These are phyloP conservation scores for Colletotrichum eremochloae DNA, from an alignment of 2,329 filamentous ascomycete genomes.

Conservation along the genomic window DNA sequence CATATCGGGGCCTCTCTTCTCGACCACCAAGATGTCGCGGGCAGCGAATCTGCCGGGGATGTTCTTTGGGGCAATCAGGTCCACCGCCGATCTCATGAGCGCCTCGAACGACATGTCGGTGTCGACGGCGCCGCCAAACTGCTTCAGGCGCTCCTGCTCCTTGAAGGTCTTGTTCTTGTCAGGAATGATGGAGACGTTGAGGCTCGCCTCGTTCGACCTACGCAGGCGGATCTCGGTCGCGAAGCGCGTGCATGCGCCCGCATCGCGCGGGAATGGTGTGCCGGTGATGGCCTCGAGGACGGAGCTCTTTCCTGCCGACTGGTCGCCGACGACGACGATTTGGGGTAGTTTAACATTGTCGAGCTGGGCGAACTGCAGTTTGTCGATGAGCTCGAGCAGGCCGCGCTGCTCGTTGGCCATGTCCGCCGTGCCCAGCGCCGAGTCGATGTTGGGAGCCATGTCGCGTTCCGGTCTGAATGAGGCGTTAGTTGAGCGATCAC, in stretches of 20 bases:
- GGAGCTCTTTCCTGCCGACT: constrained; percentile 74
- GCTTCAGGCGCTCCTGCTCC: constrained; percentile 62
- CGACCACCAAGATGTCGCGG: constrained; percentile 68
- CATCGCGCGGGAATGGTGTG: constrained; percentile 71
- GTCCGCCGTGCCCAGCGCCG: constrained; percentile 63
- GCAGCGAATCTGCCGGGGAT: constrained; percentile 65
- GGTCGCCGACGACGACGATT: constrained; percentile 74
- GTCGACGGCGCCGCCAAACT: constrained; percentile 62
- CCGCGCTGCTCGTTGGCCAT: constrained; percentile 67
- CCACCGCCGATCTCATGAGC: constrained; percentile 65
- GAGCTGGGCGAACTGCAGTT: constrained; percentile 66
- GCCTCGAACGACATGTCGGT: constrained; percentile 61
- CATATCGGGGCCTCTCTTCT: constrained; percentile 70
- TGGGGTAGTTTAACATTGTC: constrained; percentile 69
- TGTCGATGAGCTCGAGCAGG: constrained; percentile 69
- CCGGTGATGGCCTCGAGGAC: constrained; percentile 74
- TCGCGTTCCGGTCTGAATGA: constrained; percentile 37
- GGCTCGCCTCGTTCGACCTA: constrained; percentile 57
- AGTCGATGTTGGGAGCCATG: constrained; percentile 60
- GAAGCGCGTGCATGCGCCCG: constrained; percentile 72
- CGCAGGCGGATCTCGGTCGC: constrained; percentile 71
- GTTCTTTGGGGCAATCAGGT: constrained; percentile 64
- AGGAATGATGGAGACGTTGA: constrained; percentile 68
- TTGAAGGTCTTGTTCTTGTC: constrained; percentile 61
- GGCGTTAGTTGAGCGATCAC: constrained; percentile 38